Base-by-base conservation (phyloP, 495 filamentous ascomycete genomes). In the Saxispiralis lemnorum region DNA sequence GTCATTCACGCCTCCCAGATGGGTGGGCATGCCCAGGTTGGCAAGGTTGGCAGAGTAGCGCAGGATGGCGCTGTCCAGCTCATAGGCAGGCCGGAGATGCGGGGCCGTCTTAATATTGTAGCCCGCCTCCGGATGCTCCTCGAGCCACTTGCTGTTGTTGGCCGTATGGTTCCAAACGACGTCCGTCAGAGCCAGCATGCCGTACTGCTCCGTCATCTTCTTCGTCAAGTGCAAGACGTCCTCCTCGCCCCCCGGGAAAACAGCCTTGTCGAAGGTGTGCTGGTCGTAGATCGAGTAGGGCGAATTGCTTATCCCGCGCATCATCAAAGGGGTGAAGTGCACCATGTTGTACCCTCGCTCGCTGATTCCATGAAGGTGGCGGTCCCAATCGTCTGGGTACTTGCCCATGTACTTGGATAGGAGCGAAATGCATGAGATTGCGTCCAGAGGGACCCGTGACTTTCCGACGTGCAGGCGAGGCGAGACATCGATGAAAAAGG, bases 151-250 rank as follows among this genome's bases (percentile, higher is more conserved):
- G 61, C 81, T 94, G 60, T 96, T 94, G 60, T 94, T 70, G 2
- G 92, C 92, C 18, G 92, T 99, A 59, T 99, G 92, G 51, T 99
- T 99, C 74, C 85, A 88, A 18, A 99, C 92, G 38, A 99, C 86
- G 57, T 99, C 92, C 2, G 89, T 94, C 64, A 99, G 59, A 49
- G 81, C 85, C 36, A 96, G 67, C 38, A 99, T 64, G 0, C 80
- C 80, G 57, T 88, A 75, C 33, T 93, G 75, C 20, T 79, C 73
- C 57, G 92, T 83, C 74, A 99, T 80, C 57, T 72, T 81, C 17
- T 72, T 60, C 39, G 92, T 73, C 63, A 99, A 66, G 17, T 71
- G 64, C 43, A 76, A 63, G 41, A 96, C 71, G 59, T 96, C 87
- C 44, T 77, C 63, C 57, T 95, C 88, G 34, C 92, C 92, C 43